A percentile compares a stretch with the other conserved stretches of the same genome.
Evolutionary conservation across 2,329 filamentous ascomycete species (phyloP).

Genomic region (Ascochyta koolunga): DNA sequence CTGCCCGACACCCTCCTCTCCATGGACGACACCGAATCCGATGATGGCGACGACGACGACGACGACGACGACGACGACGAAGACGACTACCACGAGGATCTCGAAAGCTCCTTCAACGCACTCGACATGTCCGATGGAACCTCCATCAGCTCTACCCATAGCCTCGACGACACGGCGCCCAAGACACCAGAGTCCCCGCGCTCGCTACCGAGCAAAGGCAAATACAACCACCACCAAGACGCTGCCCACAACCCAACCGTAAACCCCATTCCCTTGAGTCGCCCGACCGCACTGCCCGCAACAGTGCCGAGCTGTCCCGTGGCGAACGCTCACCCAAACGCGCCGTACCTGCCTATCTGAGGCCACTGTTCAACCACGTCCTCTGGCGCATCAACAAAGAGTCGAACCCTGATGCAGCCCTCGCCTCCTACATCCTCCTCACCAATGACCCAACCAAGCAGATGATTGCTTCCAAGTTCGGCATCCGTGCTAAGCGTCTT

Average conservation of each 20-base stretch:
- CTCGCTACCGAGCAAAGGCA: conserved; percentile 43
- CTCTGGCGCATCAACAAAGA: conserved; percentile 60
- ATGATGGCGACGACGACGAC: conserved; percentile 30
- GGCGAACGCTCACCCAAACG: conserved; percentile 36
- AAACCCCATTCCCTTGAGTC: conserved; percentile 20
- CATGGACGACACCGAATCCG: conserved; percentile 51
- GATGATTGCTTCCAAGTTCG: conserved; percentile 55
- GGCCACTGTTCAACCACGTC: conserved; percentile 58
- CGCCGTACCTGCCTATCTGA: conserved; percentile 49
- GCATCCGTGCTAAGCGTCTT: conserved; percentile 56
- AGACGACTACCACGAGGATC: conserved; percentile 45
- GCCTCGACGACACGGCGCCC: conserved; percentile 43
- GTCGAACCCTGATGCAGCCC: conserved; percentile 53
- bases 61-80: conserved; percentile 36
- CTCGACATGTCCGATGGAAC: conserved; percentile 47
- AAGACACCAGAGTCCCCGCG: conserved; percentile 50
- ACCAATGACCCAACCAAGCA: conserved; percentile 57
- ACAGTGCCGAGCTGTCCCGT: conserved; percentile 32
- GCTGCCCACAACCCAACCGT: conserved; percentile 32
- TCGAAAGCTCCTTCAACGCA: conserved; percentile 46
- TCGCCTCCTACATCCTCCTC: conserved; percentile 59
- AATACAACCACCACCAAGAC: conserved; percentile 14
- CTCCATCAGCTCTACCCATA: conserved; percentile 54
- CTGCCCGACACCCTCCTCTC: conserved; percentile 58
- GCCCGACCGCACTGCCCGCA: conserved; percentile 38